Conservation (phyloP, 768 basidiomycete species). For the Kwoniella shandongensis region DNA sequence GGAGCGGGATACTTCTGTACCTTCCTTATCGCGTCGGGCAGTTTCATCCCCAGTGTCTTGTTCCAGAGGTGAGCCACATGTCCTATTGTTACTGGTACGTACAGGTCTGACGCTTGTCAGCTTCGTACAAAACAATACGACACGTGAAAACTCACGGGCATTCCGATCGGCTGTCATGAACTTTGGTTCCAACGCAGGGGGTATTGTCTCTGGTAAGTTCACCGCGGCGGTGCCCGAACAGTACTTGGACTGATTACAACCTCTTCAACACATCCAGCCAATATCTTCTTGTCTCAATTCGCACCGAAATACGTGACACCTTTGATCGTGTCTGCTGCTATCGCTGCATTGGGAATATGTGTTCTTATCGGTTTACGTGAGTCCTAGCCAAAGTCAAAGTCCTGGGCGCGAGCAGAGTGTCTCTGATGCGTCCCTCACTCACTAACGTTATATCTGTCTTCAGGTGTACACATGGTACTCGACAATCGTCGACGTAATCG, state of each 20-base stretch:
- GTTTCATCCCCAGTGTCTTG: constrained; percentile 12
- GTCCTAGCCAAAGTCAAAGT: background rate
- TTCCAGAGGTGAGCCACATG: constrained; percentile 16
- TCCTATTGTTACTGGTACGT: background rate
- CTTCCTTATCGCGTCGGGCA: constrained; percentile 17
- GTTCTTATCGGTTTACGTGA: constrained; percentile 12
- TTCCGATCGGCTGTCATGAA: constrained; percentile 25
- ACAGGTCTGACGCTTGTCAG: background rate
- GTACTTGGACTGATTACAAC: background rate
- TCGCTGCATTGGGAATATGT: constrained; percentile 18
- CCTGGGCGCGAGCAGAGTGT: too few species aligned
- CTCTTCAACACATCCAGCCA: constrained; percentile 10
- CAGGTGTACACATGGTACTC: constrained; percentile 54
- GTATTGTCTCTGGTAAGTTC: constrained; percentile 17
- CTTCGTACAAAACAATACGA: constrained; percentile 27
- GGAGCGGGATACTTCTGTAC: constrained; percentile 23
- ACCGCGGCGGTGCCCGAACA: too few species aligned
- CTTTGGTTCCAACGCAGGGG: constrained; percentile 25
- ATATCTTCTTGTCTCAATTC: constrained; percentile 24
- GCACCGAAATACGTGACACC: constrained; percentile 31
- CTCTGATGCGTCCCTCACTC: too few species aligned
- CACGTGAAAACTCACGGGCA: constrained; percentile 18
- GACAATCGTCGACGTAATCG: constrained; percentile 59
- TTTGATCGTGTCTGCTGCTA: constrained; percentile 24
- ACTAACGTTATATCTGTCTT: too few species aligned